A percentile compares a stretch with the other conserved stretches of the same genome.
phyloP scores from a whole-genome alignment of 441 rosid species.

The Capsella rubella region DNA sequence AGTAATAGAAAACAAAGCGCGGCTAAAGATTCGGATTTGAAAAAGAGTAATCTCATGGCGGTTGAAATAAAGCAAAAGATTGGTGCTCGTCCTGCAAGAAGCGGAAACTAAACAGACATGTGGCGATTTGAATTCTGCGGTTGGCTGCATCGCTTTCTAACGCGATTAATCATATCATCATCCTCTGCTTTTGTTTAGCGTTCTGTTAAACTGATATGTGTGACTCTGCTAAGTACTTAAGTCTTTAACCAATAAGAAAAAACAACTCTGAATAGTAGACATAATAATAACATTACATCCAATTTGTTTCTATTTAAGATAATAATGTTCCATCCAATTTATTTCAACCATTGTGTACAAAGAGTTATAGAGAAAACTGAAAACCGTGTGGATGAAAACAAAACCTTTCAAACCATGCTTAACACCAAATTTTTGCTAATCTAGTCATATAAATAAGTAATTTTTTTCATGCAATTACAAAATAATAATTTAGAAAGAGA shows the following conservation, averaged over 20 bases:
- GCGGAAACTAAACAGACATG: conserved; percentile 1
- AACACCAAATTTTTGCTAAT: too few species aligned
- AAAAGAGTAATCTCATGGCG: conserved; percentile 17
- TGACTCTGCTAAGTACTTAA: conserved; percentile 17
- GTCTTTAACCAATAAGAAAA: conserved; percentile 15
- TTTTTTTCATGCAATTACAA: too few species aligned
- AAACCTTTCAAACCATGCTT: too few species aligned
- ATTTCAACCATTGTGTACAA: too few species aligned
- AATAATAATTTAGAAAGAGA: too few species aligned
- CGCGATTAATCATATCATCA: background rate
- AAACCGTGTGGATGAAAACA: too few species aligned
- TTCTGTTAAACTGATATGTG: conserved; percentile 13
- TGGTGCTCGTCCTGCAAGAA: background rate
- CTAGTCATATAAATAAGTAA: too few species aligned
- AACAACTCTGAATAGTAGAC: background rate
- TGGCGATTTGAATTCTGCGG: background rate
- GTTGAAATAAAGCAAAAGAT: conserved; percentile 31
- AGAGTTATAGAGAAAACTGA: too few species aligned
- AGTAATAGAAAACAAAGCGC: conserved; percentile 19
- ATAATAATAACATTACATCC: background rate
- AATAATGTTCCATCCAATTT: too few species aligned
- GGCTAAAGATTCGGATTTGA: conserved; percentile 26
- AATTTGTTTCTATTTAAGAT: too few species aligned
- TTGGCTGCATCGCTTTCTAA: conserved; percentile 4
- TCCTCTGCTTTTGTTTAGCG: conserved; percentile 24